Conservation (phyloP, 768 basidiomycete species). For the Suillus discolor region DNA sequence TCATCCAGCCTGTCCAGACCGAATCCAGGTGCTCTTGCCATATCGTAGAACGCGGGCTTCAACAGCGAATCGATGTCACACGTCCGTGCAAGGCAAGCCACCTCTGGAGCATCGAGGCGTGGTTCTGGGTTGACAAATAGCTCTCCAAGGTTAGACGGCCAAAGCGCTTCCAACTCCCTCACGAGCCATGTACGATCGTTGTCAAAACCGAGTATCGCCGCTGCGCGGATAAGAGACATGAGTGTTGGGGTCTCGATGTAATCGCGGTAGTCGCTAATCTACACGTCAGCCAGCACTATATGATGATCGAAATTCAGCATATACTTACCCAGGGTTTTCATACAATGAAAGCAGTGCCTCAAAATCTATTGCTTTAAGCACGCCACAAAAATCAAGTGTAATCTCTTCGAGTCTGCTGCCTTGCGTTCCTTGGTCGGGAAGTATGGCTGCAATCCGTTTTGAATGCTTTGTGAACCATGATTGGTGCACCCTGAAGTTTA, state of each 20-base stretch:
- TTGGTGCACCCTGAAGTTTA: constrained; percentile 38
- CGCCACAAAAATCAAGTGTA: not conserved
- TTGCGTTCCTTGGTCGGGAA: not conserved
- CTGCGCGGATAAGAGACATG: constrained; percentile 37
- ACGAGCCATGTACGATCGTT: constrained; percentile 31
- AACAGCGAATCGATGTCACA: constrained; percentile 30
- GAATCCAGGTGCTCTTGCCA: constrained; percentile 27
- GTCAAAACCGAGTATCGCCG: constrained; percentile 35
- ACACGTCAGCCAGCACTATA: not conserved
- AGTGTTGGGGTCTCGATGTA: constrained; percentile 32
- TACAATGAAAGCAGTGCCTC: constrained; percentile 2
- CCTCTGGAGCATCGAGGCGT: constrained; percentile 29
- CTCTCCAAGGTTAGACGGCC: constrained; percentile 25
- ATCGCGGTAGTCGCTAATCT: constrained; percentile 25
- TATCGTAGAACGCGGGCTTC: constrained; percentile 43
- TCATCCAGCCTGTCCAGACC: constrained; percentile 11
- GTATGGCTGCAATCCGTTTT: constrained; percentile 33
- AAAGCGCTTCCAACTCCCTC: constrained; percentile 31
- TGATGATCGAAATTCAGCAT: not conserved
- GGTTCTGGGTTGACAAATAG: constrained; percentile 8
- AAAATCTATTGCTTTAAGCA: constrained; percentile 2
- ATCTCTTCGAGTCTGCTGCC: not conserved
- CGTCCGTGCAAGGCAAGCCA: constrained; percentile 32
- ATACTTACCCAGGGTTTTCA: constrained; percentile 8
- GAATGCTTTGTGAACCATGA: constrained; percentile 31